A percentile compares a stretch with the other conserved stretches of the same genome.
These are phyloP conservation scores for Candida labiduridarum DNA, from an alignment of 1,139 yeast genomes.

Conservation along the genomic window DNA sequence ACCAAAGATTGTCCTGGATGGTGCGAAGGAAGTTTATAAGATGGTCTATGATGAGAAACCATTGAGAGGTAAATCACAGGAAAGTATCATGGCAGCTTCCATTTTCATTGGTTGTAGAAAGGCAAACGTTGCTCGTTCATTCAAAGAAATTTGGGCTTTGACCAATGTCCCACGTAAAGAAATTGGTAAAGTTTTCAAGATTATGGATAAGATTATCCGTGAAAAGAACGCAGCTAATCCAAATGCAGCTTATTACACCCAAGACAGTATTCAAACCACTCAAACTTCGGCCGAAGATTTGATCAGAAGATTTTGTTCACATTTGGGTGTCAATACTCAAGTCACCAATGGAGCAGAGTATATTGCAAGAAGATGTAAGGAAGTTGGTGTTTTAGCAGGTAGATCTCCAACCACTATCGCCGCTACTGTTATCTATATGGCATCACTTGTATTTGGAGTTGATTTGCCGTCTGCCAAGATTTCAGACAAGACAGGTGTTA, in stretches of 20 bases:
- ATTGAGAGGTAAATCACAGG: constrained; percentile 88
- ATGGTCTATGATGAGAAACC: constrained; percentile 87
- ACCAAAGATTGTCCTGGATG: constrained; percentile 94
- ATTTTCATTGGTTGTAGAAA: constrained; percentile 93
- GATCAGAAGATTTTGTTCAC: constrained; percentile 95
- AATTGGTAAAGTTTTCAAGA: constrained; percentile 84
- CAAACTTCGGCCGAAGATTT: constrained; percentile 94
- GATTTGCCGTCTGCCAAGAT: constrained; percentile 74
- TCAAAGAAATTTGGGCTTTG: constrained; percentile 93
- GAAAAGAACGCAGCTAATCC: constrained; percentile 60
- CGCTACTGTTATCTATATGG: constrained; percentile 95
- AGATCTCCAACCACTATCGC: constrained; percentile 97
- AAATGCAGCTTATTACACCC: constrained; percentile 30
- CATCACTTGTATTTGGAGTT: constrained; percentile 78
- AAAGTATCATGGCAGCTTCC: constrained; percentile 95
- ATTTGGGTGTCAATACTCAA: constrained; percentile 81
- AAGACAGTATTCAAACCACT: constrained; percentile 73
- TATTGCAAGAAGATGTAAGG: constrained; percentile 87
- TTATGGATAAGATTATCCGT: constrained; percentile 76
- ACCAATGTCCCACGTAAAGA: constrained; percentile 94
- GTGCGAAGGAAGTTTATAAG: constrained; percentile 95
- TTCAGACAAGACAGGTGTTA: constrained; percentile 94
- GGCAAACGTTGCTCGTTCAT: constrained; percentile 92
- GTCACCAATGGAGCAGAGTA: constrained; percentile 93
- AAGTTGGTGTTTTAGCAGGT: constrained; percentile 93